Percentiles rank a stretch among this genome's conserved stretches.
These are phyloP conservation scores for Colletotrichum euphorbiae DNA, from an alignment of 2,329 filamentous ascomycete genomes.

Conservation along the genomic window DNA sequence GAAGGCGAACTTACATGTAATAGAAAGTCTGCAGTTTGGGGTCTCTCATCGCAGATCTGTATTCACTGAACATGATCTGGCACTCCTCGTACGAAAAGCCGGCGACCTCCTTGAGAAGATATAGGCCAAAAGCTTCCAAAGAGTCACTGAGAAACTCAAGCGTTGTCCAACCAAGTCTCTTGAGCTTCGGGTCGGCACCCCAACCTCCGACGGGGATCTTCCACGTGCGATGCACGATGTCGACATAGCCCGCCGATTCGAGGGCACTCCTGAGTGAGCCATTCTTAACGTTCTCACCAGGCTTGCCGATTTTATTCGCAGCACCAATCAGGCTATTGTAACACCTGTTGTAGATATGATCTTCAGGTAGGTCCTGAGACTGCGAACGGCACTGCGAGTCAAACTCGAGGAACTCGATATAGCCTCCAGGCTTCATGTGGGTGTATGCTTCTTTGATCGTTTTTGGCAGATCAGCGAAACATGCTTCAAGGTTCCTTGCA, in stretches of 20 bases:
- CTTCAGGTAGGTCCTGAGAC: neutral
- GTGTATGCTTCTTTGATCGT: slow-evolving; percentile 63
- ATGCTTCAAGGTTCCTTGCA: slow-evolving; percentile 67
- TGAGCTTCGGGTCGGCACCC: slow-evolving; percentile 34
- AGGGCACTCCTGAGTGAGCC: slow-evolving; percentile 41
- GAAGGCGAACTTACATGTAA: neutral
- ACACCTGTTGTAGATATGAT: slow-evolving; percentile 41
- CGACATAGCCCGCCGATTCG: slow-evolving; percentile 43
- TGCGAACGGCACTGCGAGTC: slow-evolving; percentile 41
- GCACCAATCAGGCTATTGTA: slow-evolving; percentile 47
- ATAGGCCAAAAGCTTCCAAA: slow-evolving; percentile 46
- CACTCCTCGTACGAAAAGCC: slow-evolving; percentile 45
- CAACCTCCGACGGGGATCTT: slow-evolving; percentile 40
- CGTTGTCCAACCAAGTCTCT: slow-evolving; percentile 40
- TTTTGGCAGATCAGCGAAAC: slow-evolving; percentile 66
- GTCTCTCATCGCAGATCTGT: slow-evolving; percentile 35
- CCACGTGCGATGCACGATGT: slow-evolving; percentile 32
- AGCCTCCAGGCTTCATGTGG: slow-evolving; percentile 59
- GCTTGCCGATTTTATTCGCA: slow-evolving; percentile 46
- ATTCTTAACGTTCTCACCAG: slow-evolving; percentile 46
- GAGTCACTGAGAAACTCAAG: slow-evolving; percentile 42
- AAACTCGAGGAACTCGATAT: slow-evolving; percentile 47
- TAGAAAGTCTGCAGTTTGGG: slow-evolving; percentile 16
- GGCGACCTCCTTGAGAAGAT: slow-evolving; percentile 45
- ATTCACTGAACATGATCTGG: slow-evolving; percentile 42